phyloP scores from a whole-genome alignment of 768 basidiomycete genomes.

The Boletellus ananas region DNA sequence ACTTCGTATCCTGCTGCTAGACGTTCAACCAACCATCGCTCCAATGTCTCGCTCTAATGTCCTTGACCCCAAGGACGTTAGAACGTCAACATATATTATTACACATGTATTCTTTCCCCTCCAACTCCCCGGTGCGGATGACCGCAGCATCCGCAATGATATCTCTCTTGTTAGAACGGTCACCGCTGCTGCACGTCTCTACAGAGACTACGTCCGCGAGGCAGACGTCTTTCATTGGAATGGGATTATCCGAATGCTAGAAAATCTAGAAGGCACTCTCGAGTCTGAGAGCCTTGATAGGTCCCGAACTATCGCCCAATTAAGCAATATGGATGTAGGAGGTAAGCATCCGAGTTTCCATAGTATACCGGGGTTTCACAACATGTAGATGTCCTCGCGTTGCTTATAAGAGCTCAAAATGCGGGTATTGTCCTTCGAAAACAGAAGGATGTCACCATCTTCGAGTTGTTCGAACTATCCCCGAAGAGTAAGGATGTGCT shows the following conservation, averaged over 20 bases:
- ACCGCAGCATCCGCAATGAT: slow-evolving; percentile 14
- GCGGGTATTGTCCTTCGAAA: slow-evolving; percentile 40
- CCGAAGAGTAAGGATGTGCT: slow-evolving; percentile 33
- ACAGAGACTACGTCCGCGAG: not conserved
- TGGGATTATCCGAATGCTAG: not conserved
- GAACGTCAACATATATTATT: slow-evolving; percentile 23
- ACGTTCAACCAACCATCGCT: not conserved
- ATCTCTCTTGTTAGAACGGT: slow-evolving; percentile 22
- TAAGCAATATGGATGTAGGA: not conserved
- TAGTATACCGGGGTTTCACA: not conserved
- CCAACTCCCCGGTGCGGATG: not conserved
- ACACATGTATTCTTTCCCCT: slow-evolving; percentile 36
- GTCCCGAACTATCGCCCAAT: not conserved
- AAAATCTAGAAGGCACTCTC: not conserved
- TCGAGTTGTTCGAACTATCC: slow-evolving; percentile 40
- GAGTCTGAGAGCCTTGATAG: not conserved
- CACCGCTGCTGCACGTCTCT: not conserved
- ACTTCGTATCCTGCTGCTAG: too few relatives aligned
- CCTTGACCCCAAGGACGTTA: not conserved
- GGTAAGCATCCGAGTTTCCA: not conserved
- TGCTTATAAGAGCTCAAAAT: slow-evolving; percentile 44
- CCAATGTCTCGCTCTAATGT: not conserved
- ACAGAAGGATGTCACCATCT: slow-evolving; percentile 6
- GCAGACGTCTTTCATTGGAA: not conserved
- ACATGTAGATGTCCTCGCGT: slow-evolving; percentile 32